Percentiles rank a stretch among this genome's conserved stretches.
Evolutionary conservation across 2,329 filamentous ascomycete genomes (phyloP).

Genomic region (Dichotomopilus funicola): DNA sequence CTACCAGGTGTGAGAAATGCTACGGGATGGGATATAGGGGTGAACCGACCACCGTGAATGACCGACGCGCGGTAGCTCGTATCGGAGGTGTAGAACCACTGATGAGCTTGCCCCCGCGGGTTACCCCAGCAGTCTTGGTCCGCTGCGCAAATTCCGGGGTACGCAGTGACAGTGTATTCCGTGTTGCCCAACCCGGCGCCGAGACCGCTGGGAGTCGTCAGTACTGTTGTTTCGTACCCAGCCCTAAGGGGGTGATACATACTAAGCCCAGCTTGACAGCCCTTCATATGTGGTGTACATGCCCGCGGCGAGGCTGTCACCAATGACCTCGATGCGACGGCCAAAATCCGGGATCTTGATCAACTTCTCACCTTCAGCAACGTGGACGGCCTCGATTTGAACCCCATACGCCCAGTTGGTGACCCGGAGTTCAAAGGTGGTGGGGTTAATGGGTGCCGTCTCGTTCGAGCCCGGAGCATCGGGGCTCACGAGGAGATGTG

Average conservation of each 20-base stretch:
- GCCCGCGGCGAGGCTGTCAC: constrained; percentile 46
- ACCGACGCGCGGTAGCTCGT: constrained; percentile 40
- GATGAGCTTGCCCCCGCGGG: constrained; percentile 43
- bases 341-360: constrained; percentile 35
- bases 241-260: constrained; percentile 3
- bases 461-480: constrained; percentile 39
- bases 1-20: constrained; percentile 17
- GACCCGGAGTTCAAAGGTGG: constrained; percentile 51
- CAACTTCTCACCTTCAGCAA: constrained; percentile 38
- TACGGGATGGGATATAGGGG: background rate
- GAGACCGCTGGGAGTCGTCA: constrained; percentile 32
- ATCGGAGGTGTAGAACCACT: constrained; percentile 53
- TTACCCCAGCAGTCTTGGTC: constrained; percentile 52
- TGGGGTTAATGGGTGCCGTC: constrained; percentile 37
- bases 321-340: constrained; percentile 38
- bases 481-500: constrained; percentile 47
- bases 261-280: constrained; percentile 48
- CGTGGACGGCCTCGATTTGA: constrained; percentile 47
- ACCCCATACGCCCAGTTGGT: constrained; percentile 57
- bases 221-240: background rate
- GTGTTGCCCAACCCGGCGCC: constrained; percentile 51
- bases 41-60: constrained; percentile 37
- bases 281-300: constrained; percentile 54
- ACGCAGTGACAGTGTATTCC: constrained; percentile 52
- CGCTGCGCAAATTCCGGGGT: constrained; percentile 51